Evolutionary conservation across 768 basidiomycete genomes (phyloP).

Genomic region (Termitomyces sp.): DNA sequence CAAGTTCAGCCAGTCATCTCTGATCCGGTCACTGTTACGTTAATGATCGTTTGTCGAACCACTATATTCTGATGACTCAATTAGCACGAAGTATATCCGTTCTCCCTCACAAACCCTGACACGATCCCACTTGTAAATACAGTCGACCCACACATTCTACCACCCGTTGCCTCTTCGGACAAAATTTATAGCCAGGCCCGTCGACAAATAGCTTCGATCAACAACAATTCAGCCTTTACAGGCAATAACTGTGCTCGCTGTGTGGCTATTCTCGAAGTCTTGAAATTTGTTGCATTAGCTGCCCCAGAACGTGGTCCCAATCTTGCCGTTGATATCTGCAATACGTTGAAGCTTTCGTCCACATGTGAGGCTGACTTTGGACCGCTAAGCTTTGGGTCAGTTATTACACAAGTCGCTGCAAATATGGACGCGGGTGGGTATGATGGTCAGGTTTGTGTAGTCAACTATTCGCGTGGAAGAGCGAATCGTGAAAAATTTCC

Average conservation of each 20-base stretch:
- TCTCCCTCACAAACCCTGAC: constrained; percentile 57
- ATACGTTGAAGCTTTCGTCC: constrained; percentile 46
- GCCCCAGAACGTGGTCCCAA: constrained; percentile 55
- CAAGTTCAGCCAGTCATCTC: constrained; percentile 77
- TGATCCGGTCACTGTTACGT: constrained; percentile 57
- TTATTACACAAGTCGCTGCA: constrained; percentile 66
- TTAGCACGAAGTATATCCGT: constrained; percentile 54
- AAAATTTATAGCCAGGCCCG: constrained; percentile 49
- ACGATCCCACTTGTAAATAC: constrained; percentile 54
- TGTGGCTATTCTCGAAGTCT: constrained; percentile 52
- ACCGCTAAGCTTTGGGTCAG: constrained; percentile 42
- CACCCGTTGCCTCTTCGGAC: constrained; percentile 43
- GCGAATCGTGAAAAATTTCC: neutral
- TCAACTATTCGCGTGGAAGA: neutral
- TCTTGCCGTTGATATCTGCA: constrained; percentile 53
- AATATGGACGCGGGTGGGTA: constrained; percentile 67
- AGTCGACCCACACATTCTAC: constrained; percentile 59
- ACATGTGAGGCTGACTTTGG: constrained; percentile 47
- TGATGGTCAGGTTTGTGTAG: constrained; percentile 56
- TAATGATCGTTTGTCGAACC: neutral
- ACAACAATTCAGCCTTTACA: constrained; percentile 45
- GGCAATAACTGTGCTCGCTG: constrained; percentile 53
- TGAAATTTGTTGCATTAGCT: constrained; percentile 61
- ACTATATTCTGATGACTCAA: neutral
- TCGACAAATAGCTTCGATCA: constrained; percentile 51